Base-by-base conservation (phyloP, 352 stramenopile genomes). In the Pythium volutum region DNA sequence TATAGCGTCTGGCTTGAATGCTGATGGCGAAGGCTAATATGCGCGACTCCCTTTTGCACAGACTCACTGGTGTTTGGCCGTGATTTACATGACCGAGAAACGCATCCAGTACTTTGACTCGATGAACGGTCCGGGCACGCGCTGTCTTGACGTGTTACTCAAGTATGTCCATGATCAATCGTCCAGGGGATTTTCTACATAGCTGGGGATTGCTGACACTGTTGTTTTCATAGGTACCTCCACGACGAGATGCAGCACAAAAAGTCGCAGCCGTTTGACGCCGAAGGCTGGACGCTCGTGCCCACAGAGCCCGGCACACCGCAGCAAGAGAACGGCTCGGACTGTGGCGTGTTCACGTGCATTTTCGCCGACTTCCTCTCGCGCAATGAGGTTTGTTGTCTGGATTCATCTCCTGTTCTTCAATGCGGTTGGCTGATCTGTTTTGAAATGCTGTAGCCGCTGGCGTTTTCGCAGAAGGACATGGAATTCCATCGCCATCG, bases 41-140 rank as follows among this genome's bases (percentile, higher is more conserved):
- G n/a, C n/a, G n/a, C n/a, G n/a, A n/a, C 3, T 36, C 31, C 14
- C 38, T 47, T n/a, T 48, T 6, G 4, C 49, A 12, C 47, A 95
- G 86, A 90, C 86, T 22, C 86, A 95, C 52, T 95, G 86, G 86
- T 93, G 84, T 51, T 75, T 95, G 51, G 86, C 86, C 23, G 84
- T 92, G 49, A 92, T 95, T 58, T 90, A 85, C 64, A 87, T 95
- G 82, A 76, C 76, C 1, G 86, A 93, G 54, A 95, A 93, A 64
- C 79, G 80, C n/a, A 95, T 95, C 54, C 86, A 95, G 58, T 95
- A 95, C 70, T 95, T 75, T 47, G 86, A 95, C 62, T 93, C 84
- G 20, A 95, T 95, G 86, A 75, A 74, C 20, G 86, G 86, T 25
- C 76, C 71, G 10, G 86, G 86, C n/a, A 55, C 71, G 15, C 62